Evolutionary conservation across 768 basidiomycete genomes (phyloP), one percentile per base, ranked within the genome.

Genomic region (Heimioporus sp.): DNA sequence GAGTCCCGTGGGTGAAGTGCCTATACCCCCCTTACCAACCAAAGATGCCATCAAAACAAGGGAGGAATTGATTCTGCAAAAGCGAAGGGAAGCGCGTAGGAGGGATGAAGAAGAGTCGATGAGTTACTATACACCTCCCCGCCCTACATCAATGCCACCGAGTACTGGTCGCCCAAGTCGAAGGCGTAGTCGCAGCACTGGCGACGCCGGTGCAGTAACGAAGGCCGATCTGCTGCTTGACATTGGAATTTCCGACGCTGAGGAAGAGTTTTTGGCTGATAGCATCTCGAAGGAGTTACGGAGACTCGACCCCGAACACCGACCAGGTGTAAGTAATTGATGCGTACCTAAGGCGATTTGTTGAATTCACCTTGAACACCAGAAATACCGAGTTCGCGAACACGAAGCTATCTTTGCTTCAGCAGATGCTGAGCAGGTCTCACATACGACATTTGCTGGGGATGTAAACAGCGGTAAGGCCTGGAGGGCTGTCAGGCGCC

Each of bases 401-500:
- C 87, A 79, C 32, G 81, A 83, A 59, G 87, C 82, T 15, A 91
- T 96, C 35, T 90, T 90, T 59, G 92, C 93, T 10, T 84, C 85
- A 19, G 83, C 86, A 10, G 88, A 86, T 28, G 70, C 72, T 11
- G 87, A 92, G 62, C 81, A 81, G 54, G 76, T 92, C 41, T 79
- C 84, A 6, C 90, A 92, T 65, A 75, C 82, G 65, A 75, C 77
- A 43, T 78, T 81, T 21, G 87, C 88, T 37, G 92, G 93, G 15
- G 95, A 96, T 66, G 76, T 95, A 24, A 85, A 93, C 62, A 71
- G 75, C 21, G 91, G 92, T 2, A 72, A 73, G 63, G 92, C 94
- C 5, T 98, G 95, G 96, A 80, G 86, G 64, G 78, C 85, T 13
- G 86, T 98, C 30, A 79, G 92, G 58, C 75, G 93, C 20, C 93